Evolutionary conservation across 2,329 filamentous ascomycete genomes (phyloP).

Genomic region (Nothopassalora personata): DNA sequence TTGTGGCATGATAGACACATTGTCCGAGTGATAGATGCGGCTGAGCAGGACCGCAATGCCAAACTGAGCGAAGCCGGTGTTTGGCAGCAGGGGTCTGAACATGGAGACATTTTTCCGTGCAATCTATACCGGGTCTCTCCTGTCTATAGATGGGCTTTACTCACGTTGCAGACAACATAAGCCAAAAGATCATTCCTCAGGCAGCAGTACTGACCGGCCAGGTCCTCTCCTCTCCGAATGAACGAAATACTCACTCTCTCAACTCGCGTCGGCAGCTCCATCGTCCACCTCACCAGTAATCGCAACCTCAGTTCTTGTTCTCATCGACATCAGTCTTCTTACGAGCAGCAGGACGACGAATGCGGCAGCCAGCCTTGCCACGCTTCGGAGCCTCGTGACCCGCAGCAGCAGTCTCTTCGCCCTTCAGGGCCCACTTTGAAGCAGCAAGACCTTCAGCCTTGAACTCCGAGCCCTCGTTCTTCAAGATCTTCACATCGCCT

Average conservation of each 20-base stretch:
- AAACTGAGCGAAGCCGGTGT: too few species aligned
- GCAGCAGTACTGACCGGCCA: too few species aligned
- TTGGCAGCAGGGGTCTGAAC: too few species aligned
- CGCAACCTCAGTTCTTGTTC: conserved; percentile 4
- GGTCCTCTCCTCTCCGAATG: not conserved
- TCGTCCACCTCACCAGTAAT: not conserved
- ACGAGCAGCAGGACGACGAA: conserved; percentile 11
- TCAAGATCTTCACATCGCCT: not conserved
- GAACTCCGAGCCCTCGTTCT: conserved; percentile 3
- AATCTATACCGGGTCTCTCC: too few species aligned
- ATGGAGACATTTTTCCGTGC: too few species aligned
- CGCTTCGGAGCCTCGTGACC: conserved; percentile 5
- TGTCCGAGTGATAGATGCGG: too few species aligned
- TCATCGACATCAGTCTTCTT: not conserved
- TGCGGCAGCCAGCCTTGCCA: conserved; percentile 13
- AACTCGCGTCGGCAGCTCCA: not conserved
- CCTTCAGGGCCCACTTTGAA: conserved; percentile 1
- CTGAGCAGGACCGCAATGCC: too few species aligned
- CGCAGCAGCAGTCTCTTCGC: not conserved
- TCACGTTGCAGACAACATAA: too few species aligned
- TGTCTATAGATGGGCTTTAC: too few species aligned
- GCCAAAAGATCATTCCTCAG: too few species aligned
- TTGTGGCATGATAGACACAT: too few species aligned
- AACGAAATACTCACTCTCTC: not conserved
- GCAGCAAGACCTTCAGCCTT: not conserved